Evolutionary conservation across 179 eudicot genomes (phyloP).

Genomic region (Amaranthus tricolor): DNA sequence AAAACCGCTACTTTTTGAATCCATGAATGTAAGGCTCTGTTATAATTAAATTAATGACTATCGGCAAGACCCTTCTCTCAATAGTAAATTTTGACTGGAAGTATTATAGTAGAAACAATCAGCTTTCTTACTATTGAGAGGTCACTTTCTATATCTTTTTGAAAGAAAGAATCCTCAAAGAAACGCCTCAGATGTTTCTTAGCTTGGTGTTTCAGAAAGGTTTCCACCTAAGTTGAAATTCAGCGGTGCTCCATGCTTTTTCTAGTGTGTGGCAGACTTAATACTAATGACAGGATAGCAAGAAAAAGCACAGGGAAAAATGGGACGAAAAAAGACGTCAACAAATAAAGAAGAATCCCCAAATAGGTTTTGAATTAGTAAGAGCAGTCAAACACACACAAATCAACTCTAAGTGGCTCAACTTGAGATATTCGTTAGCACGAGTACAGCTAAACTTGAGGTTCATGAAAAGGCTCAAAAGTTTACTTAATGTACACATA

Average conservation of each 20-base stretch:
- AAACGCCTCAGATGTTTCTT: background rate
- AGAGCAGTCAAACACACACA: background rate
- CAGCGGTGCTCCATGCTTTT: too few relatives aligned
- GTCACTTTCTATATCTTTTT: background rate
- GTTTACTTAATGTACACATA: too few relatives aligned
- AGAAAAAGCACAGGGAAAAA: background rate
- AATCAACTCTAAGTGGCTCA: background rate
- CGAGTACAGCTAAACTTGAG: too few relatives aligned
- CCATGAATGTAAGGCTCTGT: background rate
- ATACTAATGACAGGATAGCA: background rate
- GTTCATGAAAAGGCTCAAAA: too few relatives aligned
- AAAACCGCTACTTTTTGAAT: background rate
- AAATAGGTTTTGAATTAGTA: background rate
- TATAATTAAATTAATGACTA: background rate
- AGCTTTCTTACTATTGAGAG: background rate
- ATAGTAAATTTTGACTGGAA: too few relatives aligned
- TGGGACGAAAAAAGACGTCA: background rate
- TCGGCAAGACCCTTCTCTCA: background rate
- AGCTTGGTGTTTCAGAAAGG: background rate
- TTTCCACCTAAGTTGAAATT: too few relatives aligned
- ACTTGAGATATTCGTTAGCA: too few relatives aligned
- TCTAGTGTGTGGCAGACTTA: background rate
- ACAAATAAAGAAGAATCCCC: background rate
- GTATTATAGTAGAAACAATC: background rate
- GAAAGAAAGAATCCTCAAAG: background rate